Evolutionary conservation across 2,329 filamentous ascomycete species (phyloP), one percentile per base, ranked within the genome.

Genomic region (Penicillium sp.): DNA sequence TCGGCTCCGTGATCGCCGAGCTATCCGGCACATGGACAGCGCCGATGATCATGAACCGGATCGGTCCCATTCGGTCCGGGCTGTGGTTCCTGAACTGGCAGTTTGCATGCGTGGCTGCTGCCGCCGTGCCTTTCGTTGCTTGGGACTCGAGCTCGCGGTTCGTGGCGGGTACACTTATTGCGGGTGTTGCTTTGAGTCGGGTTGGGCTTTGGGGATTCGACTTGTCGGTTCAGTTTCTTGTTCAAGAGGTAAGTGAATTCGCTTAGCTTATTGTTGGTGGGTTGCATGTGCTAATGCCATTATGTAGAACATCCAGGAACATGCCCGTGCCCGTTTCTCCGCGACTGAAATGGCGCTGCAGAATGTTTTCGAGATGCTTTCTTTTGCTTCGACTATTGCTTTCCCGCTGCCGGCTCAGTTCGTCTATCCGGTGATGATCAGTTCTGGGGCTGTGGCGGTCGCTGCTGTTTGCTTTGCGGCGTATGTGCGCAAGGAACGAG

Each of bases 21-120:
- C 72, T 84, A 13, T 78, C 74, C 16, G 80, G 80, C 12, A 84
- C 82, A 2, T 75, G 80, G 61, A 68, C 80, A 8, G 81, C 80
- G 1, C 81, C 82, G 0, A 64, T 73, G 16, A 70, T 80, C 5
- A 80, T 83, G 66, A 68, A 70, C 3, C 72, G 70, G 38, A 80
- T 87, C 38, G 84, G 85, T 0, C 73, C 80, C 1, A 75, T 89
- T 8, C 76, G 89, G n/a, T 79, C 82, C 0, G 89, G 88, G 0
- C 77, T 91, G 3, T 91, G 89, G 89, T 85, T 84, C 58, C 66
- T 87, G 10, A 85, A 81, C 52, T 89, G 85, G 82, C 87, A 91
- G 65, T 75, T 87, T n/a, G 54, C 75, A 3, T 85, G 80, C 60
- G 72, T 86, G 5, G 75, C 74, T 1, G 74, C 68, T 0, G 61